Base-by-base conservation (phyloP, 2,329 filamentous ascomycete genomes). In the Calonectria naviculata region DNA sequence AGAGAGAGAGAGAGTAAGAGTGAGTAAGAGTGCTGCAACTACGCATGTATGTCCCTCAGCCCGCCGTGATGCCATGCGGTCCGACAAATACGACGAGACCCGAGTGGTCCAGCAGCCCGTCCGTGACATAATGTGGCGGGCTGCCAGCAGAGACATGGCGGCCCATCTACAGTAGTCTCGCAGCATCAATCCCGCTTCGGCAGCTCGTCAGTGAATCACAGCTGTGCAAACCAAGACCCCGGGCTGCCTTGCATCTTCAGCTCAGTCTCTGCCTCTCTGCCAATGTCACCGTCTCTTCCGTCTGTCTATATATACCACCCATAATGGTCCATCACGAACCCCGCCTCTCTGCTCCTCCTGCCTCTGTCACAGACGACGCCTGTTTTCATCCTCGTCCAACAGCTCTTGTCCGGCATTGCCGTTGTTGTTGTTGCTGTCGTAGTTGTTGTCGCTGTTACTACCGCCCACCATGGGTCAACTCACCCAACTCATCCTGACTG, bases 401-500 rank as follows among this genome's bases (percentile, higher is more conserved):
- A 36, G 34, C 34, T 36, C 34, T 36, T 36, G 34, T 36, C 10
- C 6, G 15, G 17, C 42, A 46, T 46, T 46, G 15, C 9, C 17
- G 19, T 21, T 46, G 5, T 13, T 36, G 34, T 36, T 13, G 34
- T 12, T 36, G 34, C 34, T 36, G 31, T 34, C 31, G 10, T 10
- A 5, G 10, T 26, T 29, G 12, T 17, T 31, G 47, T 42, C 17
- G 13, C 19, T 42, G 38, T 31, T 52, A n/a, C n/a, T n/a, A n/a
- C n/a, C n/a, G 47, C 47, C 47, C 21, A 31, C 5, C 46, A 78
- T 78, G 76, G 17, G 62, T 41, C 44, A 15, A 21, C 19, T 75
- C 0, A 8, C 28, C 5, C 21, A 66, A 1, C 4, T 68, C 0
- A 2, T 75, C 3, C 6, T 77, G 7, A 68, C 68, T n/a, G 12